Evolutionary conservation across 495 filamentous ascomycete species (phyloP).

Genomic region (Daldinia decipiens): DNA sequence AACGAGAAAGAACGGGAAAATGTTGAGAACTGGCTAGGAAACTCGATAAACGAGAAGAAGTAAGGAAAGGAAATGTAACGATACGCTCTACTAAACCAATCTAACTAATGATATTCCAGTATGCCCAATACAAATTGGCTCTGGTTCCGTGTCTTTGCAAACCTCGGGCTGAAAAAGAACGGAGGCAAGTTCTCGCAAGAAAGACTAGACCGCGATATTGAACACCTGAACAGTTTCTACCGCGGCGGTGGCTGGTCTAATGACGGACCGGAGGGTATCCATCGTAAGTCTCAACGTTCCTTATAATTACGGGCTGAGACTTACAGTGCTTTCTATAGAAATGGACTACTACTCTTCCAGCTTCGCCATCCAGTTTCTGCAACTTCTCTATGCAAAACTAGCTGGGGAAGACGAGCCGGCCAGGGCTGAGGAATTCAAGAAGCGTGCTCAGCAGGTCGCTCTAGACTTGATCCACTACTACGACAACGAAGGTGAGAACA

Average conservation of each 20-base stretch:
- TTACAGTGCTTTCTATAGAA: constrained; percentile 49
- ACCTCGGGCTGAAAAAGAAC: constrained; percentile 77
- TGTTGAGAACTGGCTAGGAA: constrained; percentile 73
- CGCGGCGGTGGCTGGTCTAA: constrained; percentile 82
- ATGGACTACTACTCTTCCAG: constrained; percentile 87
- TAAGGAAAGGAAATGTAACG: constrained; percentile 33
- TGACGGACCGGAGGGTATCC: constrained; percentile 78
- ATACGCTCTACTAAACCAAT: neutral
- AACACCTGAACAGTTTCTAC: constrained; percentile 82
- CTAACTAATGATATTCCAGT: constrained; percentile 42
- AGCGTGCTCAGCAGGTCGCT: constrained; percentile 70
- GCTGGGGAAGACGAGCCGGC: constrained; percentile 73
- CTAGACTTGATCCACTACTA: constrained; percentile 80
- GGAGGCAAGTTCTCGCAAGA: constrained; percentile 72
- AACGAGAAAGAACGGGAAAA: constrained; percentile 66
- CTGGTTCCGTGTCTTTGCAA: constrained; percentile 86
- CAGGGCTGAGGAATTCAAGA: constrained; percentile 74
- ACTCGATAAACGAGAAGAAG: constrained; percentile 78
- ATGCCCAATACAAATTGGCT: constrained; percentile 73
- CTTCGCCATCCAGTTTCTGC: constrained; percentile 81
- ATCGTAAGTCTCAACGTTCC: constrained; percentile 53
- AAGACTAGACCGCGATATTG: constrained; percentile 75
- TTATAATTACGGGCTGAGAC: neutral
- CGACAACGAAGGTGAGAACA: constrained; percentile 64
- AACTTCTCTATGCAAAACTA: constrained; percentile 79